Base-by-base conservation (phyloP, 2,329 filamentous ascomycete species). In the Exophiala bonariae region DNA sequence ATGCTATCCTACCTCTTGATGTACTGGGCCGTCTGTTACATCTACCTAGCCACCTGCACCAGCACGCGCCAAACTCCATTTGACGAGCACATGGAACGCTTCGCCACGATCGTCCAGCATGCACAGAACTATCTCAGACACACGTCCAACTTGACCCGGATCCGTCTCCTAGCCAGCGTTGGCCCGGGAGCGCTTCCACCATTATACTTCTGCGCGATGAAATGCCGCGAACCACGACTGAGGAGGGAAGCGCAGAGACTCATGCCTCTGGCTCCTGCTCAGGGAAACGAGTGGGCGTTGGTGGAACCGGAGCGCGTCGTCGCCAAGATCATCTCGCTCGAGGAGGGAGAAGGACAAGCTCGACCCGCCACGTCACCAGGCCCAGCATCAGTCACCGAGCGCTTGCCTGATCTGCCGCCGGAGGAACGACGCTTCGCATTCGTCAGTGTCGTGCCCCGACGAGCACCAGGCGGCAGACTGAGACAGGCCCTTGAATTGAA, bases 1-100 rank as follows among this genome's bases (percentile, higher is more conserved):
- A 42, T 44, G 22, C 4, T 7, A 26, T 54, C 53, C 23, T 56
- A 54, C 39, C 44, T 56, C 5, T 32, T 49, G 31, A 49, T 54
- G 47, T 54, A 56, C 23, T 54, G 52, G 41, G 38, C 44, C 17
- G 38, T 52, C 28, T 55, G 49, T 38, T 55, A 55, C 48, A 49
- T 39, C 2, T 55, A 41, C 30, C 35, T 52, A 4, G 42, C 41
- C 38, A 20, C 52, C 9, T 52, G 49, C 32, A 13, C 46, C 20
- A 49, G 41, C 37, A 18, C 23, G 20, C 45, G 17, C 7, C 52
- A 55, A 23, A 47, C 31, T 14, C 19, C 38, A 26, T 55, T 47
- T 41, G 53, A 56, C 39, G 26, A 46, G 2, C 41, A 46, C 39
- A 51, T 49, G 37, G 44, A 44, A n/a, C 20, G 41, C 11, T 56